Conservation (phyloP, 345 rosid genomes). For the Citrus unshiu region DNA sequence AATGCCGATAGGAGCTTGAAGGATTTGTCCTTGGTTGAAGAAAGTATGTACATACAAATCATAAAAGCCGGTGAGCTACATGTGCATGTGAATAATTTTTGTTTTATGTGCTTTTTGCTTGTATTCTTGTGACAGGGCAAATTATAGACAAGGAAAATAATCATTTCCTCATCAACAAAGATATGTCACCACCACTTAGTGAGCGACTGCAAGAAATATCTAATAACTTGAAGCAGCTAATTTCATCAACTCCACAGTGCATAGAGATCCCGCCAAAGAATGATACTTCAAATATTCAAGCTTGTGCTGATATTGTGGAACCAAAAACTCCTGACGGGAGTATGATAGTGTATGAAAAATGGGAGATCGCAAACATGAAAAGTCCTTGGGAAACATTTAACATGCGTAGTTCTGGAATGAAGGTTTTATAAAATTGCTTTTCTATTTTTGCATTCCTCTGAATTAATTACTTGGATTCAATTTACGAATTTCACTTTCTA, state of each 20-base stretch:
- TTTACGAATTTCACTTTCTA: not conserved
- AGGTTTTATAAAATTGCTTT: slow-evolving; percentile 32
- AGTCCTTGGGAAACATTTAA: slow-evolving; percentile 54
- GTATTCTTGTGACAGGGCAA: slow-evolving; percentile 20
- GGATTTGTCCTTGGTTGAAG: slow-evolving; percentile 18
- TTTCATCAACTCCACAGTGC: slow-evolving; percentile 30
- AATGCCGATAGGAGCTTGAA: slow-evolving; percentile 9
- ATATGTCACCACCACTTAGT: slow-evolving; percentile 54
- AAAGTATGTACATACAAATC: slow-evolving; percentile 28
- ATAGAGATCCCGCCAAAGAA: slow-evolving; percentile 20
- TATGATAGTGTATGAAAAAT: slow-evolving; percentile 8
- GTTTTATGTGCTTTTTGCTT: not conserved
- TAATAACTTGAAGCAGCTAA: slow-evolving; percentile 47
- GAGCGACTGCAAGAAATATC: slow-evolving; percentile 48
- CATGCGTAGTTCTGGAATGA: slow-evolving; percentile 36
- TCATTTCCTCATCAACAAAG: slow-evolving; percentile 19
- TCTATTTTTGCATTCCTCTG: not conserved
- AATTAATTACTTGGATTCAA: not conserved
- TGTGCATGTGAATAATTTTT: not conserved
- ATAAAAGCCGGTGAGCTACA: not conserved
- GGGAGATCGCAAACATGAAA: slow-evolving; percentile 17
- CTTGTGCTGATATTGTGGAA: slow-evolving; percentile 27
- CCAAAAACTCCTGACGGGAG: slow-evolving; percentile 46
- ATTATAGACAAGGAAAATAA: slow-evolving; percentile 48
- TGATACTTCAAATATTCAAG: slow-evolving; percentile 12